These are phyloP conservation scores for Senecio squalidus DNA, from an alignment of 140 eudicot species.

Conservation along the genomic window DNA sequence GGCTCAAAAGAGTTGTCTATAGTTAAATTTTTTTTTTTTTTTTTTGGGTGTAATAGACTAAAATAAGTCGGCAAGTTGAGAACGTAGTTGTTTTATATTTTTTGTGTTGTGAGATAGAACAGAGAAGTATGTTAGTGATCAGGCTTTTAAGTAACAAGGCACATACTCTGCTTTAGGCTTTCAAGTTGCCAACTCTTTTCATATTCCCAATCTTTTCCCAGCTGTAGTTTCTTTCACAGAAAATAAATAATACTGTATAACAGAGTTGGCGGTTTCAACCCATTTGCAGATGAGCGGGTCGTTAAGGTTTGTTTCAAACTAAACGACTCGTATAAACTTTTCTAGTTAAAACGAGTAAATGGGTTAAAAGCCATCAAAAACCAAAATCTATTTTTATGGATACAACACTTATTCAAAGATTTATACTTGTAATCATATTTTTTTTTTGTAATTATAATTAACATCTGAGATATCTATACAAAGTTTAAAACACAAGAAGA, in stretches of 20 bases:
- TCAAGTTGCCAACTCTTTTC: constrained; percentile 4
- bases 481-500: too few species aligned
- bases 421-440: too few species aligned
- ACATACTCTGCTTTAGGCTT: too few species aligned
- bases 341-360: too few species aligned
- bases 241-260: background rate
- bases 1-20: background rate
- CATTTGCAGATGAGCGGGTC: background rate
- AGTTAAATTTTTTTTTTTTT: background rate
- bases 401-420: too few species aligned
- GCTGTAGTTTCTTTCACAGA: background rate
- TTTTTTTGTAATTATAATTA: too few species aligned
- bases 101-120: background rate
- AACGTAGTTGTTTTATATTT: constrained; percentile 1
- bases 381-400: too few species aligned
- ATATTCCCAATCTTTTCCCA: background rate
- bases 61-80: constrained; percentile 1
- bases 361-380: too few species aligned
- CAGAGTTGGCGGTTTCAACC: background rate
- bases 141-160: background rate
- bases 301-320: too few species aligned
- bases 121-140: background rate
- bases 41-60: background rate
- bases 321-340: too few species aligned
- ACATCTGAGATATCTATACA: too few species aligned